These are phyloP conservation scores for Rhodamnia argentea DNA, from an alignment of 345 rosid genomes.

Conservation along the genomic window DNA sequence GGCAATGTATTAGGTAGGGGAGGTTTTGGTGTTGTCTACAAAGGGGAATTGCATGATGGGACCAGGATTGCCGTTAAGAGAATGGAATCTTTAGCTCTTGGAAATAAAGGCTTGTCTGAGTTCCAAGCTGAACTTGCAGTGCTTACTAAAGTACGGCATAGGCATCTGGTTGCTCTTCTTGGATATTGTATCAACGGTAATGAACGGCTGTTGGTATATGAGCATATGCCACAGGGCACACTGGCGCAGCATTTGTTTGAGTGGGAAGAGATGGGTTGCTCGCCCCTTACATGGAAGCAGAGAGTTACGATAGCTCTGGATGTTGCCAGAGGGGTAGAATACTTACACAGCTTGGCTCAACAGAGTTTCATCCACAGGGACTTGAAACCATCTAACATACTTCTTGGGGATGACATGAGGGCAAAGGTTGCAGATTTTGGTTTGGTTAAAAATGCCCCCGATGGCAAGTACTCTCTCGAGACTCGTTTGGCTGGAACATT, in stretches of 20 bases:
- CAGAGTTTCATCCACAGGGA: constrained; percentile 92
- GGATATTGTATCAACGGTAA: constrained; percentile 75
- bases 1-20: constrained; percentile 63
- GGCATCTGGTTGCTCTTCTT: constrained; percentile 77
- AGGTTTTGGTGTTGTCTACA: constrained; percentile 91
- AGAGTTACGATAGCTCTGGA: constrained; percentile 71
- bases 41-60: constrained; percentile 75
- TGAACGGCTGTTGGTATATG: constrained; percentile 78
- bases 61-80: constrained; percentile 76
- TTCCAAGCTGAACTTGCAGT: constrained; percentile 84
- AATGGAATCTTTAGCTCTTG: constrained; percentile 54
- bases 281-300: constrained; percentile 72
- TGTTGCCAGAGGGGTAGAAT: constrained; percentile 90
- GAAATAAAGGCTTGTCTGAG: constrained; percentile 65
- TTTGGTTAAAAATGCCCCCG: constrained; percentile 78
- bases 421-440: constrained; percentile 95
- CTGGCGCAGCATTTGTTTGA: constrained; percentile 66
- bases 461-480: constrained; percentile 74
- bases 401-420: constrained; percentile 84
- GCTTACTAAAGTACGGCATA: constrained; percentile 77
- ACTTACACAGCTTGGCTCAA: constrained; percentile 80
- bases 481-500: constrained; percentile 91
- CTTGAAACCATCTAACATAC: constrained; percentile 82
- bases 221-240: constrained; percentile 87
- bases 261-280: constrained; percentile 23